phyloP scores from a whole-genome alignment of 192 early-diverging fungal genomes.

The Glomus cerebriforme region DNA sequence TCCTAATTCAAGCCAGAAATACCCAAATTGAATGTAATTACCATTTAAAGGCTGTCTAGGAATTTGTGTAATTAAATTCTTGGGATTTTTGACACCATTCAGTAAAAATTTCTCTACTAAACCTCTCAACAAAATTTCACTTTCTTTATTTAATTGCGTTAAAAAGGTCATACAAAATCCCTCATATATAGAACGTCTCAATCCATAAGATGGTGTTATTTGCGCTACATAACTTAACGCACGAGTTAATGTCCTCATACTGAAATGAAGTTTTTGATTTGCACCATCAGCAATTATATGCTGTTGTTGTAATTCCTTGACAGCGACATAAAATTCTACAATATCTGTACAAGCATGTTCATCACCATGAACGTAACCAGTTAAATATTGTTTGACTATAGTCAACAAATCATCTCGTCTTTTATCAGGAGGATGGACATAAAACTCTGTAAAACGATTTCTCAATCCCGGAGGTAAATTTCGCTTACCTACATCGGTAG shows the following conservation, averaged over 20 bases:
- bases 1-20: constrained; percentile 81
- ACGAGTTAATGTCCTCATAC: constrained; percentile 89
- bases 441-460: constrained; percentile 93
- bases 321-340: constrained; percentile 79
- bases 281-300: constrained; percentile 89
- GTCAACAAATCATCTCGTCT: constrained; percentile 76
- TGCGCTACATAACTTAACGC: constrained; percentile 80
- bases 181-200: constrained; percentile 88
- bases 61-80: constrained; percentile 58
- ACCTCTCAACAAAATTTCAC: constrained; percentile 54
- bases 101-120: constrained; percentile 65
- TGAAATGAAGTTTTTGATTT: constrained; percentile 84
- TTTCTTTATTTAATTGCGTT: constrained; percentile 79
- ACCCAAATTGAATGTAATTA: constrained; percentile 72
- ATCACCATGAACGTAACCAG: constrained; percentile 60
- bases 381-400: constrained; percentile 80
- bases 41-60: constrained; percentile 51
- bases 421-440: constrained; percentile 89
- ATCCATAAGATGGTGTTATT: constrained; percentile 70
- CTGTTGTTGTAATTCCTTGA: constrained; percentile 67
- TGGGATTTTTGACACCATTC: constrained; percentile 56
- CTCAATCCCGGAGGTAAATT: constrained; percentile 91
- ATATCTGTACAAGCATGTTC: constrained; percentile 62
- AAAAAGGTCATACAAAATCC: constrained; percentile 95
- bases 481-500: constrained; percentile 96